Base-by-base conservation (phyloP, 129 eudicot species). In the Smallanthus sonchifolius region DNA sequence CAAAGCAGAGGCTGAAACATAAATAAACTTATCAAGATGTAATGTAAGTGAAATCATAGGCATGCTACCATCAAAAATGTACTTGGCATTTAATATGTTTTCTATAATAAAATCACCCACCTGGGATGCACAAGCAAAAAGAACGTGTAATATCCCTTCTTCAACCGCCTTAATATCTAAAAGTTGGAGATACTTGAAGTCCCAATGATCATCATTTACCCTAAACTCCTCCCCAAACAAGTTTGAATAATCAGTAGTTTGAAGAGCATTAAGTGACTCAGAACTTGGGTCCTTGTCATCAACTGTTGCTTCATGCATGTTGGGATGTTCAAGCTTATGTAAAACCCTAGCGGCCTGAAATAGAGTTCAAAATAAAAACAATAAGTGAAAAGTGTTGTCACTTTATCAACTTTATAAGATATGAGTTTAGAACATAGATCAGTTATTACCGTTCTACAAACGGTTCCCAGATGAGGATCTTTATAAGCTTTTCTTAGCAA, bases 81-180 rank as follows among this genome's bases (percentile, higher is more conserved):
- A 57, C 28, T 56, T 55, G 39, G 19, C n/a, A 49, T 78, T 49
- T 2, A 35, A n/a, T 59, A 28, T 6, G 65, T 35, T 20, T 16
- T 39, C 14, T 9, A 38, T n/a, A 61, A 74, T 2, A 72, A 16
- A n/a, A 68, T 66, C 70, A 77, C 88, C 74, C 65, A 94, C 98
- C 92, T 88, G 91, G 38, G 96, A 88, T 44, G 96, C 96, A 85
- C 89, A 94, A 82, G 98, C 96, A 68, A 84, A 94, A 38, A 94
- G 92, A 76, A 94, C 85, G 51, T 94, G 98, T 67, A 94, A 74
- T 74, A 90, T 65, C 62, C 97, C 98, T 80, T 92, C 98, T 83
- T 93, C 98, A 32, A 88, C 91, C 11, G 89, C 83, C 65, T 80
- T 86, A 78, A 85, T 65, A 84, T 94, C 98, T 55, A 94, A 77